These are phyloP conservation scores for Lupinus albus DNA, from an alignment of 306 rosid genomes.

Conservation along the genomic window DNA sequence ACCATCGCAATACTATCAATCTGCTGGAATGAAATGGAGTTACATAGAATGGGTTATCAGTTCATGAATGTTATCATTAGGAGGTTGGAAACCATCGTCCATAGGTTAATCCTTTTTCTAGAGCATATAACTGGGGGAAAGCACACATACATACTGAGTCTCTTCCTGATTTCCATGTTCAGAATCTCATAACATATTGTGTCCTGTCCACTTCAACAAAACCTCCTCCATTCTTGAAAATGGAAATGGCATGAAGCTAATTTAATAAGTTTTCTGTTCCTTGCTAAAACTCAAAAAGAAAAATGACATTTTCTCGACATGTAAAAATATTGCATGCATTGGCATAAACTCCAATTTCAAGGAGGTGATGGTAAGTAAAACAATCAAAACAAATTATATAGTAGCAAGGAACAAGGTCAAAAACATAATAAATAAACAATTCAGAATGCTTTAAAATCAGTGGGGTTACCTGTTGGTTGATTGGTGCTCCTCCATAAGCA, in stretches of 20 bases:
- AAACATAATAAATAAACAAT: too few species aligned
- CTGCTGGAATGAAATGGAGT: constrained; percentile 20
- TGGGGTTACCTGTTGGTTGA: constrained; percentile 69
- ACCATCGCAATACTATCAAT: constrained; percentile 1
- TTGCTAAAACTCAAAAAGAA: background rate
- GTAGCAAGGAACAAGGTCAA: constrained; percentile 3
- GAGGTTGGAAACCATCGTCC: background rate
- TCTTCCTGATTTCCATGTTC: constrained; percentile 16
- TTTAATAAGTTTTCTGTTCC: constrained; percentile 9
- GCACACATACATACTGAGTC: background rate
- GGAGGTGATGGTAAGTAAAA: constrained; percentile 9
- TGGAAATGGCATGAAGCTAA: constrained; percentile 6
- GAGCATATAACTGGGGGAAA: constrained; percentile 15
- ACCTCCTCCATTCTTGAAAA: constrained; percentile 13
- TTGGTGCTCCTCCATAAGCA: constrained; percentile 90
- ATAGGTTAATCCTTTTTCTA: constrained; percentile 10
- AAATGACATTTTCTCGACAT: background rate
- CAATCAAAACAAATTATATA: background rate
- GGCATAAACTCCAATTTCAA: background rate
- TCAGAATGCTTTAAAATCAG: background rate
- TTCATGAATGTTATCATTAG: constrained; percentile 12
- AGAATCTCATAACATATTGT: background rate
- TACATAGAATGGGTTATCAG: constrained; percentile 2
- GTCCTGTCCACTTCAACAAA: constrained; percentile 22
- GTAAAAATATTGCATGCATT: constrained; percentile 2